phyloP scores from a whole-genome alignment of 2,329 filamentous ascomycete species.

The Alternaria sp. region DNA sequence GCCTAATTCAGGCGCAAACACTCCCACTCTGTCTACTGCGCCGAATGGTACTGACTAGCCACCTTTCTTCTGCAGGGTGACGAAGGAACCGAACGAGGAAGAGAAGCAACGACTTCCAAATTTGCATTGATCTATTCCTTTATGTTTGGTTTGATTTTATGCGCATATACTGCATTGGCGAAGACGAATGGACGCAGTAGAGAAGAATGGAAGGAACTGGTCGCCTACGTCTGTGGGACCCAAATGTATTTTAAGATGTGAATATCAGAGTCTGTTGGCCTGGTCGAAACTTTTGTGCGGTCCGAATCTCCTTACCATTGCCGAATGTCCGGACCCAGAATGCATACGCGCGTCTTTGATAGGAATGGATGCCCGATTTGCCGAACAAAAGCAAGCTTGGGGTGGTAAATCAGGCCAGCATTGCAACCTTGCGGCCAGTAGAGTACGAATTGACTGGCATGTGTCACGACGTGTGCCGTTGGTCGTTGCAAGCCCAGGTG shows the following conservation, averaged over 20 bases:
- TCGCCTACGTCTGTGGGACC: neutral
- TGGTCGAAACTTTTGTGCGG: conserved; percentile 1
- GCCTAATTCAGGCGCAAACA: conserved; percentile 40
- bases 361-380: neutral
- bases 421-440: neutral
- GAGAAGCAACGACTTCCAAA: conserved; percentile 11
- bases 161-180: conserved; percentile 14
- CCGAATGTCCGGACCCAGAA: neutral
- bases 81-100: conserved; percentile 6
- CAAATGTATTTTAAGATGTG: conserved; percentile 16
- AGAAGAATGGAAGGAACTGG: neutral
- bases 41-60: conserved; percentile 41
- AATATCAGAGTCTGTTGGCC: conserved; percentile 8
- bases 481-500: neutral
- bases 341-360: neutral
- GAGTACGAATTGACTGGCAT: neutral
- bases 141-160: conserved; percentile 11
- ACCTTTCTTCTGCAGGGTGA: conserved; percentile 12
- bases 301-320: neutral
- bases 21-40: conserved; percentile 35
- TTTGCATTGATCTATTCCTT: conserved; percentile 22
- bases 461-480: neutral
- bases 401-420: neutral
- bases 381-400: neutral
- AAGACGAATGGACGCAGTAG: neutral